phyloP scores from a whole-genome alignment of 495 filamentous ascomycete genomes.

The Immersiella caudata region DNA sequence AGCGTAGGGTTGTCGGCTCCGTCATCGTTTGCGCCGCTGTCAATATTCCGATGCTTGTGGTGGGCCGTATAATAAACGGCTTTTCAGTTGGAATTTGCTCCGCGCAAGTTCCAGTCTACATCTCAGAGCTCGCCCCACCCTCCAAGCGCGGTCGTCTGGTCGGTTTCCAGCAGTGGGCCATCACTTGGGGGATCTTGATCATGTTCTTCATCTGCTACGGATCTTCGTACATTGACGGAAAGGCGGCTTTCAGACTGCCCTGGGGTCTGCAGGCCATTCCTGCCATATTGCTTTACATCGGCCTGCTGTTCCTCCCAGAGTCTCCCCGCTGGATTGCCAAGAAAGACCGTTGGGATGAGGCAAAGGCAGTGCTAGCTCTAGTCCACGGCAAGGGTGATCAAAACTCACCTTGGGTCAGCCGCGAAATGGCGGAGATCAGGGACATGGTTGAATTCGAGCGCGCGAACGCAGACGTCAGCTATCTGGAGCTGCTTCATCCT shows the following conservation, averaged over 20 bases:
- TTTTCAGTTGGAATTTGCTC: slow-evolving; percentile 76
- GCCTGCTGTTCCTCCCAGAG: slow-evolving; percentile 69
- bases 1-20: slow-evolving; percentile 57
- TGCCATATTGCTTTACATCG: slow-evolving; percentile 63
- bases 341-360: slow-evolving; percentile 75
- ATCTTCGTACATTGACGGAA: slow-evolving; percentile 62
- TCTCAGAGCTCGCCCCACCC: slow-evolving; percentile 71
- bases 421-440: slow-evolving; percentile 71
- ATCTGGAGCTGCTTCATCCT: slow-evolving; percentile 68
- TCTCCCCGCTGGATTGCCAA: slow-evolving; percentile 78
- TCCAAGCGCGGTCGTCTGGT: slow-evolving; percentile 71
- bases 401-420: slow-evolving; percentile 61
- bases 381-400: slow-evolving; percentile 69
- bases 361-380: slow-evolving; percentile 62
- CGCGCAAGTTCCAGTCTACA: slow-evolving; percentile 79
- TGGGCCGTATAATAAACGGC: slow-evolving; percentile 78
- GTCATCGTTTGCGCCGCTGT: slow-evolving; percentile 71
- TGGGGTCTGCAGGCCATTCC: slow-evolving; percentile 81
- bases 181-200: slow-evolving; percentile 79
- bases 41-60: slow-evolving; percentile 73
- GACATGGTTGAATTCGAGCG: slow-evolving; percentile 72
- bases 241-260: slow-evolving; percentile 69
- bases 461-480: slow-evolving; percentile 61
- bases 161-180: slow-evolving; percentile 75
- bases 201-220: slow-evolving; percentile 80